Evolutionary conservation across 179 eudicot species (phyloP).

Genomic region (Silene noctiflora): DNA sequence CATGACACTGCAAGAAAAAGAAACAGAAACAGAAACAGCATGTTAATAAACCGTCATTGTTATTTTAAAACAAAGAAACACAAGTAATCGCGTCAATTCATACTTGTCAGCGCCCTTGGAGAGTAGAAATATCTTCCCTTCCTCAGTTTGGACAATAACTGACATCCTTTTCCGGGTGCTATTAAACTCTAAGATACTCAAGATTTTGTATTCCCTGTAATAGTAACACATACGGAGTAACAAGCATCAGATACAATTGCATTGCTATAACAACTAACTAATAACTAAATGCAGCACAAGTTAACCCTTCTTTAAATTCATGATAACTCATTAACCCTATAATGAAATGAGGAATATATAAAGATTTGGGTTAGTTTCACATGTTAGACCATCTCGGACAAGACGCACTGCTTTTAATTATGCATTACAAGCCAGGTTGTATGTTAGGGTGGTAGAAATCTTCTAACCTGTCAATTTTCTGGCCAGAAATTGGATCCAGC

Average conservation of each 20-base stretch:
- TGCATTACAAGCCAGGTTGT: too few species aligned
- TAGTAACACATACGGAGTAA: slow-evolving; percentile 6
- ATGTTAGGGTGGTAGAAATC: not conserved
- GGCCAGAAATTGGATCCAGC: slow-evolving; percentile 56
- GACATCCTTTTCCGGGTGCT: slow-evolving; percentile 73
- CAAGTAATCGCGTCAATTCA: slow-evolving; percentile 12
- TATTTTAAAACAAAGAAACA: slow-evolving; percentile 5
- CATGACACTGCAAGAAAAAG: slow-evolving; percentile 61
- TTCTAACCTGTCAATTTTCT: slow-evolving; percentile 61
- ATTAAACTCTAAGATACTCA: slow-evolving; percentile 66
- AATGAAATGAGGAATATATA: too few species aligned
- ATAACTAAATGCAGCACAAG: not conserved
- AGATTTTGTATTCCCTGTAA: slow-evolving; percentile 41
- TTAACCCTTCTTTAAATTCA: not conserved
- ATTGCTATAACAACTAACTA: not conserved
- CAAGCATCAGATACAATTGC: not conserved
- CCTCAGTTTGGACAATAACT: slow-evolving; percentile 60
- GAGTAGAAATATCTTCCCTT: slow-evolving; percentile 62
- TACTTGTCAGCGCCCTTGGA: slow-evolving; percentile 97
- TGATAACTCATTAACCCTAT: too few species aligned
- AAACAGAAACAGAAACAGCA: not conserved
- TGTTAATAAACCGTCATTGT: slow-evolving; percentile 1
- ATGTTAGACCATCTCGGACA: too few species aligned
- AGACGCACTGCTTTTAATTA: too few species aligned
- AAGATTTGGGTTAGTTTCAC: too few species aligned